Base-by-base conservation (phyloP, 164 flowering plant species). In the Chimonanthus salicifolius region DNA sequence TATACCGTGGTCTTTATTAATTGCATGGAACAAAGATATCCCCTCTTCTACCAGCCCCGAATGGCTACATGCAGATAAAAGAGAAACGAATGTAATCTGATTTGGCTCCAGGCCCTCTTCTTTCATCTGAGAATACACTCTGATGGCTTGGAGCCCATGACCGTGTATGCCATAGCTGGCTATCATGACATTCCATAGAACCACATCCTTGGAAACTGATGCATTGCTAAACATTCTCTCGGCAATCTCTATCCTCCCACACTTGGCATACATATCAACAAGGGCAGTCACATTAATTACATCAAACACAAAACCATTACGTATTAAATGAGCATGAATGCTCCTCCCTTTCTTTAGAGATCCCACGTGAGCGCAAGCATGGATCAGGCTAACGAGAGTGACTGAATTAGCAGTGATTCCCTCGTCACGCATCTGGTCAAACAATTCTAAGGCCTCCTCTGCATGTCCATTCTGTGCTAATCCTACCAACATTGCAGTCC, bases 401-500 rank as follows among this genome's bases (percentile, higher is more conserved):
- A 83, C 66, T 7, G 79, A 76, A 77, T 83, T 83, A 46, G 82
- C 79, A 54, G 71, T 62, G 48, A 85, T 68, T 18, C 86, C 81
- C 62, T 81, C 81, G 43, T 67, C 72, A 75, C 75, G 84, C 86
- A 85, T 85, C 73, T 62, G 66, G 20, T 70, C 8, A 62, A 85
- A 82, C 64, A 83, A 58, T 58, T 50, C 62, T 18, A 81, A n/a
- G 47, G 88, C 86, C 67, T 85, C 84, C 67, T 72, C 80, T 7
- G 88, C 84, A 47, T 62, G 78, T 54, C 87, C 87, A 74, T 85
- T 80, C 64, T 85, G 84, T 49, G 85, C 84, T 58, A 83, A 77
- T n/a, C 85, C 87, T 48, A 77, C 84, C 58, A 85, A 67, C 85
- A 83, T 77, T 54, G 86, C 84, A 18, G 84, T 83, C 88, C 86